Evolutionary conservation across 1,284 basidiomycete genomes (phyloP), one percentile per base, ranked within the genome.

Genomic region (Laetiporus sulphureus): DNA sequence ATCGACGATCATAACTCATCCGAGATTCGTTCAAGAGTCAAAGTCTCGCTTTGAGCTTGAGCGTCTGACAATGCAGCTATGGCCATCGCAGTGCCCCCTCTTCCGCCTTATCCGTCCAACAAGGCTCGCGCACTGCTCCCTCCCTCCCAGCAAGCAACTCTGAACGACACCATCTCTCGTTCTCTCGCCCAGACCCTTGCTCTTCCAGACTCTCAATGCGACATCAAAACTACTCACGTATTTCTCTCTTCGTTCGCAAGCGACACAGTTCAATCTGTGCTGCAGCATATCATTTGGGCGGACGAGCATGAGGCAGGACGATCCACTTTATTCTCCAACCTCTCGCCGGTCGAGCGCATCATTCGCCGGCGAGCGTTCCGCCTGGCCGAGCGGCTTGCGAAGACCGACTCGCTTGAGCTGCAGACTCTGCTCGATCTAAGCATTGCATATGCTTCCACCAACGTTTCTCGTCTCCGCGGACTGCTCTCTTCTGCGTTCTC

Each of bases 241-340:
- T 85, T 83, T 53, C 30, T 86, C 34, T 60, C 70, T 5, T 74
- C 75, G 4, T 86, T 81, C 44, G 72, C 68, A 5, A 67, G 68
- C 46, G 76, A 82, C 50, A 58, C 58, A 2, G 79, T 82, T 5
- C 64, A 69, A 13, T 65, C 70, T 23, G 53, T 54, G 2, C 64
- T 86, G 0, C 67, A 81, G 36, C 50, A 61, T 5, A 59, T 83
- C 27, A 76, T 85, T 46, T 86, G 81, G 81, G 63, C 62, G 3
- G 50, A 52, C 2, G 41, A 50, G 53, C 13, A 42, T 45, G 29
- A 32, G n/a, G n/a, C n/a, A n/a, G n/a, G n/a, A 48, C 25, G 50
- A 27, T 12, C 49, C 6, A 41, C 23, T 21, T 29, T 38, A 23
- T 42, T 42, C 12, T 40, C 31, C 31, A 54, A 43, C 29, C 47